A percentile compares a stretch with the other conserved stretches of the same genome.
These are phyloP conservation scores for Apophysomyces sp. DNA, from an alignment of 371 early-diverging fungal genomes.

Conservation along the genomic window DNA sequence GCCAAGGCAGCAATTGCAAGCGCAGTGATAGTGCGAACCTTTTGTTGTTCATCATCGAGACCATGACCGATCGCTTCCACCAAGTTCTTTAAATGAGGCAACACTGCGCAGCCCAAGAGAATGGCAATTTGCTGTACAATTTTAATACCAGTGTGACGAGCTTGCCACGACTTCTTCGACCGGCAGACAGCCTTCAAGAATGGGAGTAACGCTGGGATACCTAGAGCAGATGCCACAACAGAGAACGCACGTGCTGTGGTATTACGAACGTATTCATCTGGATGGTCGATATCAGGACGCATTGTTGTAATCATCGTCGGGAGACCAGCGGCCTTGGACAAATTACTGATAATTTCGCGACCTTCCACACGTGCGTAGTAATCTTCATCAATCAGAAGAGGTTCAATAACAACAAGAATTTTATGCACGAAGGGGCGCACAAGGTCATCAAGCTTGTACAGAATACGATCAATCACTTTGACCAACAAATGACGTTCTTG, in stretches of 20 bases:
- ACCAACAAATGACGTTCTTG: conserved; percentile 97
- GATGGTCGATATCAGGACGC: conserved; percentile 98
- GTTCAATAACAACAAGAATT: conserved; percentile 97
- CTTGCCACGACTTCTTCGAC: conserved; percentile 97
- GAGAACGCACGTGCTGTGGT: conserved; percentile 97
- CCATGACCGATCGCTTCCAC: conserved; percentile 92
- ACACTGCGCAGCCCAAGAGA: conserved; percentile 90
- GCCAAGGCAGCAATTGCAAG: conserved; percentile 95
- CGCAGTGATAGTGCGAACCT: conserved; percentile 94
- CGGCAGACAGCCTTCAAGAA: conserved; percentile 96
- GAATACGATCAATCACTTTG: conserved; percentile 95
- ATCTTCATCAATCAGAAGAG: conserved; percentile 96
- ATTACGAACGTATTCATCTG: conserved; percentile 97
- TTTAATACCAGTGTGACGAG: conserved; percentile 97
- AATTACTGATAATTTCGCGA: conserved; percentile 95
- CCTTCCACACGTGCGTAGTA: conserved; percentile 98
- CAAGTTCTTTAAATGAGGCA: conserved; percentile 91
- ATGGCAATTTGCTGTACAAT: conserved; percentile 97
- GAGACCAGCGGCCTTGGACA: conserved; percentile 97
- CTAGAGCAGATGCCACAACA: conserved; percentile 96
- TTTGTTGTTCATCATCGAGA: conserved; percentile 94
- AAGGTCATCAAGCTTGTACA: conserved; percentile 94
- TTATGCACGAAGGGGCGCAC: conserved; percentile 97
- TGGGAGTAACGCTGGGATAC: conserved; percentile 92
- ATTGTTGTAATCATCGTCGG: conserved; percentile 98